Percentiles rank a stretch among this genome's conserved stretches.
Evolutionary conservation across 345 rosid genomes (phyloP).

Genomic region (Iberis pinnata): DNA sequence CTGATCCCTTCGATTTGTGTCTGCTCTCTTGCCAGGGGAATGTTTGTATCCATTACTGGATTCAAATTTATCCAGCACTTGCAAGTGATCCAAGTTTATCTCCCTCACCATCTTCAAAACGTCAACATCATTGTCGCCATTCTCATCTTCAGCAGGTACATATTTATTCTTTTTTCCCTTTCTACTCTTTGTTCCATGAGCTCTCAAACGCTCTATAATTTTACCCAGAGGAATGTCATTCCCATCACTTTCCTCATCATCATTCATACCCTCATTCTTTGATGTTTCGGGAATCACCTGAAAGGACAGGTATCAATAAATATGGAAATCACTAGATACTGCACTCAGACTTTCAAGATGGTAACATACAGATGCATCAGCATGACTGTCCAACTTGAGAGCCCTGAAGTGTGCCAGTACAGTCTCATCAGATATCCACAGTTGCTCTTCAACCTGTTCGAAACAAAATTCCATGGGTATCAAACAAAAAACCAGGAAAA

Average conservation of each 20-base stretch:
- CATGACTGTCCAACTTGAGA: conserved; percentile 50
- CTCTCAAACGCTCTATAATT: conserved; percentile 62
- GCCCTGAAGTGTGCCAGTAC: conserved; percentile 61
- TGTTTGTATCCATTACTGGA: conserved; percentile 75
- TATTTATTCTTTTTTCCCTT: conserved; percentile 46
- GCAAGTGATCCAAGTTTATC: conserved; percentile 66
- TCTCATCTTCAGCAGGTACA: conserved; percentile 38
- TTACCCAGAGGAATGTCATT: conserved; percentile 73
- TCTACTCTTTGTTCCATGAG: conserved; percentile 54
- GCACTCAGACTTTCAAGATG: conserved; percentile 16
- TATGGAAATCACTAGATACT: conserved; percentile 8
- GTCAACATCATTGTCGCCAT: conserved; percentile 63
- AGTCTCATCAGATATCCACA: conserved; percentile 84
- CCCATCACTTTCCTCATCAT: conserved; percentile 58
- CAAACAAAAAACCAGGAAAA: conserved; percentile 10
- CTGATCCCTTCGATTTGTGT: conserved; percentile 37
- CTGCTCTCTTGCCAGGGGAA: conserved; percentile 36
- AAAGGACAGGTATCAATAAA: conserved; percentile 19
- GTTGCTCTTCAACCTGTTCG: conserved; percentile 53
- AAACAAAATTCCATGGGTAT: conserved; percentile 23
- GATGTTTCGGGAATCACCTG: conserved; percentile 45
- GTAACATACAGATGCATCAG: conserved; percentile 46
- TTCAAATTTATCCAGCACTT: conserved; percentile 48
- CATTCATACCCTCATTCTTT: conserved; percentile 43
- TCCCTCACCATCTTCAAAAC: conserved; percentile 90